Percentiles rank a stretch among this genome's conserved stretches.
Conservation (phyloP, 2,329 filamentous ascomycete species). For the Tympanopsis confertula region DNA sequence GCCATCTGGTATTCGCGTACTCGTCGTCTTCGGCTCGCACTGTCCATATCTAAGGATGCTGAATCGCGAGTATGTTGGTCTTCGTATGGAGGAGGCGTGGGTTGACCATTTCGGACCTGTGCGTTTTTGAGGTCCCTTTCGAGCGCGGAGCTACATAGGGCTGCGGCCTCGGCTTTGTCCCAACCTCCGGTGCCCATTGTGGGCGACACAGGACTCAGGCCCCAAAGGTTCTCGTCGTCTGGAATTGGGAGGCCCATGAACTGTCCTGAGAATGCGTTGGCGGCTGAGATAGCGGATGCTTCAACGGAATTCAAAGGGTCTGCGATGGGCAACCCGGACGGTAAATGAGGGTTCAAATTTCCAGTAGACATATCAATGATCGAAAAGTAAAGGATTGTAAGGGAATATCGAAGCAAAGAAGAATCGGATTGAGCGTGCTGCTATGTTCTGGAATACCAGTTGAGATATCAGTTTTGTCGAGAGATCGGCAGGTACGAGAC, state of each 20-base stretch:
- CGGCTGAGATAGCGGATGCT: slow-evolving; percentile 8
- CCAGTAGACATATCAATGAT: no score
- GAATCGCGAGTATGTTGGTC: slow-evolving; percentile 9
- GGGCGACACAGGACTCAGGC: slow-evolving; percentile 15
- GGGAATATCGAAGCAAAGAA: no score
- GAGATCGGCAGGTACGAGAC: no score
- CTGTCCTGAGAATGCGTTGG: slow-evolving; percentile 12
- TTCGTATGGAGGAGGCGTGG: slow-evolving; percentile 19
- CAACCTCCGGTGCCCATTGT: slow-evolving; percentile 12
- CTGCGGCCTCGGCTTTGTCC: slow-evolving; percentile 12
- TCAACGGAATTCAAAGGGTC: no score
- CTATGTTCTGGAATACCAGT: no score
- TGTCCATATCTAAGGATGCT: slow-evolving; percentile 4
- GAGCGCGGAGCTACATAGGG: slow-evolving; percentile 12
- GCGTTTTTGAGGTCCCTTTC: slow-evolving; percentile 18
- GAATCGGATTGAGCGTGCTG: no score
- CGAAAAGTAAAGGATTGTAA: no score
- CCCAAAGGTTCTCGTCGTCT: slow-evolving; percentile 17
- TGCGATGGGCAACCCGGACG: no score
- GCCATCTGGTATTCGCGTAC: background rate
- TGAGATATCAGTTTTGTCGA: no score
- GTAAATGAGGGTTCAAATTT: no score
- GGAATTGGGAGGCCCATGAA: slow-evolving; percentile 14
- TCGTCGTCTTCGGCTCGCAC: slow-evolving; percentile 1
- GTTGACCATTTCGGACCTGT: slow-evolving; percentile 22